Evolutionary conservation across 441 rosid genomes (phyloP), one percentile per base, ranked within the genome.

Genomic region (Jatropha multifida): DNA sequence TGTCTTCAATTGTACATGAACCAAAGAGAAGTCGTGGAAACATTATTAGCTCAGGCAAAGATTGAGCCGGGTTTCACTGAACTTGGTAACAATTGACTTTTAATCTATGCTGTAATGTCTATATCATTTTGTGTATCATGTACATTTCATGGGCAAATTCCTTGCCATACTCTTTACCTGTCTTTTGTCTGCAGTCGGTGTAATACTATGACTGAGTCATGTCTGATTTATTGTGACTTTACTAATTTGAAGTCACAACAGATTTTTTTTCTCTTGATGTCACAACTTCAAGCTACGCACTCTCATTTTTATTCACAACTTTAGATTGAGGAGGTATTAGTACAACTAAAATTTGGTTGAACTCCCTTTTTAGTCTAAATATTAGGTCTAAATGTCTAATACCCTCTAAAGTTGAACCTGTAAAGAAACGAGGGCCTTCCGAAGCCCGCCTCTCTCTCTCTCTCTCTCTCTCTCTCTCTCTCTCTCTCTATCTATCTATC

Each of bases 41-140:
- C 98, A 52, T 82, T 96, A 76, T 84, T 89, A 76, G 91, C 75
- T 70, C 94, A 89, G 77, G 99, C 99, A 72, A 94, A 92, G 83
- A 94, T 96, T 80, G 98, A 96, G 85, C 99, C 98, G 75, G 94
- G 96, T 27, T 96, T 96, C 79, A 96, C 99, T 60, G 96, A 96
- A 82, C 95, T 94, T 69, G 99, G 99, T 96, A 94, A 84, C 26
- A 5, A 18, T 48, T 20, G 4, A 44, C 13, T 59, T 58, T 32
- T 17, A 17, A 38, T 63, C 75, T 32, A 54, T 56, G 37, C 59
- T n/a, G 18, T 51, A 37, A 20, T 13, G 13, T 32, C 9, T 20
- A 11, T n/a, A n/a, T 37, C 5, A 61, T 15, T 61, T 61, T 5
- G 2, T 37, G 11, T 52, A 14, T 13, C 5, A n/a, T 32, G 5